Evolutionary conservation across 73 alveolate genomes (phyloP).

Genomic region (Paramecium tetraurelia): DNA sequence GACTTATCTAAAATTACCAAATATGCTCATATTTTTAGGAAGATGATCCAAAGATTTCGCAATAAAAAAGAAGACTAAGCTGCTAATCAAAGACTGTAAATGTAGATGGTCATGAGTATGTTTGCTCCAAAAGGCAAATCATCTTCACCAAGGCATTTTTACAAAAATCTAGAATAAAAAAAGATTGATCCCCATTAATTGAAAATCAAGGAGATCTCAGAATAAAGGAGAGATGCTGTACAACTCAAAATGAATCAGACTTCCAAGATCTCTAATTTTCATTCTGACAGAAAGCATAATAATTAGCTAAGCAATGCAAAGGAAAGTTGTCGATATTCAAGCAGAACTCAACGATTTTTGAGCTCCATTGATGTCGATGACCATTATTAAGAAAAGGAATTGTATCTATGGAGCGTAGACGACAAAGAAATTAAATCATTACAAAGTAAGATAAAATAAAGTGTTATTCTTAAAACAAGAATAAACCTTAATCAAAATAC

Average conservation of each 20-base stretch:
- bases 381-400: not conserved
- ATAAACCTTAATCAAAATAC: not conserved
- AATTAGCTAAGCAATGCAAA: not conserved
- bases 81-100: not conserved
- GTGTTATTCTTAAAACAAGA: constrained; percentile 2
- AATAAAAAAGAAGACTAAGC: not conserved
- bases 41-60: not conserved
- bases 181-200: not conserved
- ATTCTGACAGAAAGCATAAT: not conserved
- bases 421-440: not conserved
- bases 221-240: not conserved
- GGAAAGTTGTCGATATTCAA: not conserved
- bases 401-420: not conserved
- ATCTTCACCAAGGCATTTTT: not conserved
- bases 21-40: constrained; percentile 42
- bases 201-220: not conserved
- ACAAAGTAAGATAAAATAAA: not conserved
- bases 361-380: not conserved
- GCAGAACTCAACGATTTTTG: not conserved
- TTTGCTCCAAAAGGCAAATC: not conserved
- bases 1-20: not conserved
- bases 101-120: constrained; percentile 41
- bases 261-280: not conserved
- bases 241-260: not conserved
- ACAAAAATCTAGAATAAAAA: not conserved